Base-by-base conservation (phyloP, 2,329 filamentous ascomycete species). In the Ophiobolus disseminans region DNA sequence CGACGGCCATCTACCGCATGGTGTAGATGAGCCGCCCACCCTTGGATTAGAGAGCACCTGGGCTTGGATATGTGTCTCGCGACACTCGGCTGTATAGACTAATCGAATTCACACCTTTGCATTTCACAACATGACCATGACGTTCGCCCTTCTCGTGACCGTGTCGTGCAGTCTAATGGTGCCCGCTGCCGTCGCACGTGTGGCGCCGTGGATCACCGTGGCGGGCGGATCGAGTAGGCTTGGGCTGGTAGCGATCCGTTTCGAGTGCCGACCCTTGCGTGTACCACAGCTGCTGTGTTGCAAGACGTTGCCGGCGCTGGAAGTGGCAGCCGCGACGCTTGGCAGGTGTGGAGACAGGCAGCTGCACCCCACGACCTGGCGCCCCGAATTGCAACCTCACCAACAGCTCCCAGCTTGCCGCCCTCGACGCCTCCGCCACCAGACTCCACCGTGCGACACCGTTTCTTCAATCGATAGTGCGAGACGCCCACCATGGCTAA, bases 401-500 rank as follows among this genome's bases (percentile, higher is more conserved):
- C 57, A n/a, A 45, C n/a, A 62, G 54, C 56, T 61, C 46, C 52
- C 16, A 7, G 5, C 45, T 43, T 50, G 42, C 50, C 54, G 43
- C 39, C 56, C 30, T 39, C 57, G 22, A 50, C 55, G 40, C 47
- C 54, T 19, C 37, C 34, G 49, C 53, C 54, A 51, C 45, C 45
- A 31, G 21, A 40, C n/a, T 43, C 38, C 48, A 28, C 25, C 38
- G 36, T 19, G 13, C 38, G 31, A 40, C 43, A 41, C 21, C 45
- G 30, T 31, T 47, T 8, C 28, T 14, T 21, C 26, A 19, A 28
- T 35, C 55, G 32, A 11, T 52, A 50, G n/a, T 52, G 48, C 41
- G 52, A 39, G 39, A 26, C 54, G 38, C 28, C 50, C 62, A 56
- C 51, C 52, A 79, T 78, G 77, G 74, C 78, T 32, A 66, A 72